Conservation (phyloP, 345 rosid genomes). For the Pseudoturritis turrita region DNA sequence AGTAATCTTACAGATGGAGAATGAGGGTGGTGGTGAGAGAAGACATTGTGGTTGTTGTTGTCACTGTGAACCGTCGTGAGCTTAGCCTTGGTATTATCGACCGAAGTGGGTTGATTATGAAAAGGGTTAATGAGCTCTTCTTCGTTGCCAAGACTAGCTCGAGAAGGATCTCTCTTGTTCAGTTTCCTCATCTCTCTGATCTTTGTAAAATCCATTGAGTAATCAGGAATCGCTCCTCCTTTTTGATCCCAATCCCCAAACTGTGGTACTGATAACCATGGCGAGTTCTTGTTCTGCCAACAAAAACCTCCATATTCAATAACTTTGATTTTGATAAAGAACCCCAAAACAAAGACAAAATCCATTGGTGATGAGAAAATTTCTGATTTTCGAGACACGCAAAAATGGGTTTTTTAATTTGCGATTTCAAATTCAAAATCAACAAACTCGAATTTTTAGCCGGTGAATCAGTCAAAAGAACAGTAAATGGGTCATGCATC, state of each 20-base stretch:
- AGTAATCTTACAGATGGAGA: constrained; percentile 56
- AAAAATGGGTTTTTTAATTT: not conserved
- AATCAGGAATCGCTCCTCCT: constrained; percentile 74
- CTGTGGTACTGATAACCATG: constrained; percentile 95
- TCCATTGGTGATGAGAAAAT: not conserved
- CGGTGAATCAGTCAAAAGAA: too few relatives aligned
- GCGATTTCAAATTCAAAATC: not conserved
- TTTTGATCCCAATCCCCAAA: constrained; percentile 98
- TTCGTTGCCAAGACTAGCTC: constrained; percentile 93
- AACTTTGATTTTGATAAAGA: not conserved
- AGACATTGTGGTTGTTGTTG: constrained; percentile 38
- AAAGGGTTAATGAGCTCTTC: constrained; percentile 72
- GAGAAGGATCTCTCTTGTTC: constrained; percentile 80
- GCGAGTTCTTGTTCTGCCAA: constrained; percentile 51
- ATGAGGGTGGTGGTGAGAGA: constrained; percentile 30
- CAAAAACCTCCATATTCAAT: not conserved
- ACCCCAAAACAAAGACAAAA: not conserved
- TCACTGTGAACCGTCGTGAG: constrained; percentile 30
- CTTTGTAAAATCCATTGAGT: constrained; percentile 86
- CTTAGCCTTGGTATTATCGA: constrained; percentile 8
- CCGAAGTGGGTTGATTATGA: constrained; percentile 26
- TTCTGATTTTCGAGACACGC: not conserved
- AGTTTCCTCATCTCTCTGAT: constrained; percentile 94
- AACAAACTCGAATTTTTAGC: too few relatives aligned
- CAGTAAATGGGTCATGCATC: not conserved